Base-by-base conservation (phyloP, 2,329 filamentous ascomycete genomes). In the Trichoderma arundinaceum region DNA sequence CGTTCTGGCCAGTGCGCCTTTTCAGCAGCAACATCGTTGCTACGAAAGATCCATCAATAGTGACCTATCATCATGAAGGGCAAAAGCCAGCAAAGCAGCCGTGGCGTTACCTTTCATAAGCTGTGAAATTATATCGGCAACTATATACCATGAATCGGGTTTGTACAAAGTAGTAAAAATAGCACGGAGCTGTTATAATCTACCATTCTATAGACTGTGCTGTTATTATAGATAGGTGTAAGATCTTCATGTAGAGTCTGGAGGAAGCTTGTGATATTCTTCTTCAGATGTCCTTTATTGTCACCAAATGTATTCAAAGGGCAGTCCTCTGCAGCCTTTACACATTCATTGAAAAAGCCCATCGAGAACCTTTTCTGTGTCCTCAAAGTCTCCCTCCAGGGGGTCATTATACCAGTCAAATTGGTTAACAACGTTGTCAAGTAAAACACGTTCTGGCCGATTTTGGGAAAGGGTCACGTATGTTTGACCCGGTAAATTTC, bases 21-120 rank as follows among this genome's bases (percentile, higher is more conserved):
- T 28, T 19, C 46, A n/a, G 46, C 46, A 49, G 46, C 46, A 28
- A 19, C 46, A 13, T 49, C 46, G 46, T 49, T 49, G 22, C 46
- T 49, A 5, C 28, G 46, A 15, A 49, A 28, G 15, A 49, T 49
- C 77, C 75, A n/a, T 78, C 76, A 5, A 78, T 72, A 33, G 77
- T 71, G 54, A 78, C 68, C 12, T 49, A 28, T 49, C 17, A 0
- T 8, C 32, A n/a, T 28, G 13, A 19, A 49, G 46, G 8, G 19
- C 46, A 13, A 49, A 49, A n/a, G 46, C 46, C 13, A 49, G 22
- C 19, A 49, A 22, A 7, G 46, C 22, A 9, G 46, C 46, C 8
- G 46, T 49, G 7, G 13, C 46, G 3, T 49, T 49, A 10, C 46
- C 46, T 8, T 0, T 32, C 46, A 49, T 49, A 28, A 49, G 46